Evolutionary conservation across 2,329 filamentous ascomycete genomes (phyloP), one percentile per base, ranked within the genome.

Genomic region (Phoma sp.): DNA sequence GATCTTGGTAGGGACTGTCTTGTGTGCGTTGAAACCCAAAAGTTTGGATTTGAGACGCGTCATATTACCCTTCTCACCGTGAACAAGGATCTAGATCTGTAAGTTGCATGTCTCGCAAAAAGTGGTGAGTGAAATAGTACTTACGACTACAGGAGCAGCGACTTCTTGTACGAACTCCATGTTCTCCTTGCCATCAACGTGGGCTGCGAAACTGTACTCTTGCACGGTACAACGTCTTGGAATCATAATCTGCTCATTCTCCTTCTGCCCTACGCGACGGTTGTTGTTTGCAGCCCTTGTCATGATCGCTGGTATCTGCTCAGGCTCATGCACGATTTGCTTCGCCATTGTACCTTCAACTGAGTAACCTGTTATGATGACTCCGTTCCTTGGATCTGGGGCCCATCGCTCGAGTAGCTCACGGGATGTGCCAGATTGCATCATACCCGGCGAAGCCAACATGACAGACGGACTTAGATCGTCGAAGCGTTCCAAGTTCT

Each of bases 291-390:
- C 60, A 13, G 64, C 60, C 42, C 70, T 54, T 57, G 88, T 91
- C 88, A 96, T 98, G 67, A 98, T 89, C 0, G 93, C 93, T 55
- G 92, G 92, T 53, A 99, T 98, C 67, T 92, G 88, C 57, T 97
- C 93, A 0, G 95, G 95, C 71, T 98, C 95, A 62, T 93, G 91
- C 78, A 98, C 89, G 59, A 99, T 90, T 66, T 95, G 87, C 75
- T 96, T 93, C 3, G 92, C 95, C 93, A 99, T 98, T 0, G 95
- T 99, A 5, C 95, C 95, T 76, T 99, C 95, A 7, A 99, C 93
- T 57, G 92, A 97, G 78, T 99, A 99, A 71, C 95, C 95, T 0
- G 95, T 99, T 75, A 99, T 96, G 65, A 99, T 90, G 38, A 99
- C 91, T n/a, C 93, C 95, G 69, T 99, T 99, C 74, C 95, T 93